Evolutionary conservation across 345 rosid species (phyloP), one percentile per base, ranked within the genome.

Genomic region (Brassica cretica): DNA sequence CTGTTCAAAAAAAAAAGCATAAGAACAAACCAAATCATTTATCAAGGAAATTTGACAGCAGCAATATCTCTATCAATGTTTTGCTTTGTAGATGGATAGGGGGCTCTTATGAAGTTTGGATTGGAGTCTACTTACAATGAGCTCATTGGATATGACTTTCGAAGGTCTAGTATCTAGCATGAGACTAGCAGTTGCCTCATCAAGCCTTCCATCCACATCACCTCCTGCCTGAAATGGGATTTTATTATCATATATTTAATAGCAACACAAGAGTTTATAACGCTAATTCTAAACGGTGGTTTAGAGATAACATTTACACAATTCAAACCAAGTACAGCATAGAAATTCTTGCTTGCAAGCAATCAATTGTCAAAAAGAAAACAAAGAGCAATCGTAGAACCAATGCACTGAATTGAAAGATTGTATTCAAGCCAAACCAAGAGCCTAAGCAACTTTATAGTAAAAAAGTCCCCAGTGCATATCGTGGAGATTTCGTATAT

Each of bases 131-230:
- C 99, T 91, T 89, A 95, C 99, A 56, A 96, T 91, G 72, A 91
- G 84, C 84, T 95, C 99, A 82, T 79, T 88, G 1, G 98, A 89
- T 70, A 91, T 87, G 82, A 95, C 99, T 93, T 91, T 95, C 2
- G 99, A 95, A 70, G 99, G 99, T 84, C 87, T 87, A 66, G 90
- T 85, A 87, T 95, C 99, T 67, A 93, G 90, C 77, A 93, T 88
- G 84, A 90, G 87, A 86, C 89, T 85, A 71, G 97, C 97, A 85
- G 97, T 79, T 74, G 85, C 95, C 85, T 93, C 98, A 82, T 95
- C 99, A 73, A 93, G 84, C 82, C 87, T 91, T 75, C 96, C 96
- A 76, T 93, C 96, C 82, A 85, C 76, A 76, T 88, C 88, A 58
- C 80, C 94, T 78, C 90, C 93, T 64, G 80, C 73, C 99, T 93